Conservation (phyloP, 1,284 basidiomycete species). For the Chalciporus sp. region DNA sequence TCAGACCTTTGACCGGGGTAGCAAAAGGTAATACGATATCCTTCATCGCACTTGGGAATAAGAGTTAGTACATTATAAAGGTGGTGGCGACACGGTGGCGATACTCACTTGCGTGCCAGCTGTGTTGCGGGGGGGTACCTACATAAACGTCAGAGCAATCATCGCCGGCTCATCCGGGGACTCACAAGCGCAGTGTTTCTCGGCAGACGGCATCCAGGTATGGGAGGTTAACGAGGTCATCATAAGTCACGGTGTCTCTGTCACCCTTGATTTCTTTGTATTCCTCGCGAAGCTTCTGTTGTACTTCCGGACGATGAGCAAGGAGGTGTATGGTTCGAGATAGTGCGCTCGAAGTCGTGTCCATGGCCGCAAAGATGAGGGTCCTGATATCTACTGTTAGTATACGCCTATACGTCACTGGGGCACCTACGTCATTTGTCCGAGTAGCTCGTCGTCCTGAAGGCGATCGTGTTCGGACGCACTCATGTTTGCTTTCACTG, state of each 20-base stretch:
- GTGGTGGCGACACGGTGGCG: neutral
- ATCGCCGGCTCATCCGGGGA: neutral
- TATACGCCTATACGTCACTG: neutral
- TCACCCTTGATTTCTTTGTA: slow-evolving; percentile 12
- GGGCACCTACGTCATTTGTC: slow-evolving; percentile 2
- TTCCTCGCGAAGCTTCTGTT: slow-evolving; percentile 25
- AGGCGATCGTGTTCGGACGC: neutral
- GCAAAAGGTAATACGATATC: slow-evolving; percentile 9
- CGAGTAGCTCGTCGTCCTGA: neutral
- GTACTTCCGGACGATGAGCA: slow-evolving; percentile 17
- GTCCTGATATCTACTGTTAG: neutral
- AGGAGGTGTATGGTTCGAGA: neutral
- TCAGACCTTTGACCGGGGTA: slow-evolving; percentile 8
- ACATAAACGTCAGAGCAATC: neutral
- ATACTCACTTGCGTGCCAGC: neutral
- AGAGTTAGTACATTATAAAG: neutral
- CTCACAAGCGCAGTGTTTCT: slow-evolving; percentile 27
- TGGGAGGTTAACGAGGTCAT: slow-evolving; percentile 22
- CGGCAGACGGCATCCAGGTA: slow-evolving; percentile 26
- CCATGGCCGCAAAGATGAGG: slow-evolving; percentile 4
- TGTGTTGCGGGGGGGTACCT: slow-evolving; percentile 4
- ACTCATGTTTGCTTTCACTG: slow-evolving; percentile 10
- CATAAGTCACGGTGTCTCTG: slow-evolving; percentile 16
- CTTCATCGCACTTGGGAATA: slow-evolving; percentile 13
- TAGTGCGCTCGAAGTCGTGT: slow-evolving; percentile 1